Percentiles rank a stretch among this genome's conserved stretches.
Conservation (phyloP, 768 basidiomycete species). For the Leccinum boreale region DNA sequence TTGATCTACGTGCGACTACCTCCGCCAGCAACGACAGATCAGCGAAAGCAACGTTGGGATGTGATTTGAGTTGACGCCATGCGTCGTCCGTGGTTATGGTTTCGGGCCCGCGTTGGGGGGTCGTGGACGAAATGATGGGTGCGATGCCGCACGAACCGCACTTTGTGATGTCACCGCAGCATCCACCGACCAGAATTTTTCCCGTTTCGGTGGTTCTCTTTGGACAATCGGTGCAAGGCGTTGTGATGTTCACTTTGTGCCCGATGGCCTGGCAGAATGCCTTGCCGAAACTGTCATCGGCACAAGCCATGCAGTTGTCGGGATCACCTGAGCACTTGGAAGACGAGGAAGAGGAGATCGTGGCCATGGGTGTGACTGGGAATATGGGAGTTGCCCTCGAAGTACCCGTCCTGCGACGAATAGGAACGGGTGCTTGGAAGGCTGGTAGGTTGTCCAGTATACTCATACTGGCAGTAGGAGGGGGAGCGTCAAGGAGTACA, state of each 20-base stretch:
- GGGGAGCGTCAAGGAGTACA: conserved; percentile 25
- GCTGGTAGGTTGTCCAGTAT: conserved; percentile 75
- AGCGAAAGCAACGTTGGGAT: conserved; percentile 84
- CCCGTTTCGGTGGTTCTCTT: conserved; percentile 29
- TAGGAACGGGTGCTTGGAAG: conserved; percentile 79
- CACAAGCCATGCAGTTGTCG: conserved; percentile 80
- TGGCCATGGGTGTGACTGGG: conserved; percentile 39
- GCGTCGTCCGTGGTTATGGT: conserved; percentile 79
- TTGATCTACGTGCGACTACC: conserved; percentile 81
- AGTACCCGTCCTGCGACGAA: conserved; percentile 53
- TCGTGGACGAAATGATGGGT: conserved; percentile 26
- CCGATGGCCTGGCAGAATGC: conserved; percentile 82
- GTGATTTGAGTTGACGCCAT: conserved; percentile 81
- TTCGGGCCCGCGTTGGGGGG: conserved; percentile 31
- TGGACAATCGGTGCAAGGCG: conserved; percentile 58
- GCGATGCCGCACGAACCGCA: conserved; percentile 32
- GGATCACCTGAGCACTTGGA: conserved; percentile 81
- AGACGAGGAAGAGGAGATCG: conserved; percentile 28
- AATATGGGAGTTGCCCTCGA: conserved; percentile 50
- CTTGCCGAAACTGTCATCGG: conserved; percentile 81
- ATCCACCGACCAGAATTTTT: conserved; percentile 30
- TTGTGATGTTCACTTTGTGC: conserved; percentile 50
- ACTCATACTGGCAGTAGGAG: conserved; percentile 38
- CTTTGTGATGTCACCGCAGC: conserved; percentile 36
- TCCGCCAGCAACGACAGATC: conserved; percentile 83